These are phyloP conservation scores for Cyberlindnera xishuangbannaensis DNA, from an alignment of 805 yeast genomes.

Conservation along the genomic window DNA sequence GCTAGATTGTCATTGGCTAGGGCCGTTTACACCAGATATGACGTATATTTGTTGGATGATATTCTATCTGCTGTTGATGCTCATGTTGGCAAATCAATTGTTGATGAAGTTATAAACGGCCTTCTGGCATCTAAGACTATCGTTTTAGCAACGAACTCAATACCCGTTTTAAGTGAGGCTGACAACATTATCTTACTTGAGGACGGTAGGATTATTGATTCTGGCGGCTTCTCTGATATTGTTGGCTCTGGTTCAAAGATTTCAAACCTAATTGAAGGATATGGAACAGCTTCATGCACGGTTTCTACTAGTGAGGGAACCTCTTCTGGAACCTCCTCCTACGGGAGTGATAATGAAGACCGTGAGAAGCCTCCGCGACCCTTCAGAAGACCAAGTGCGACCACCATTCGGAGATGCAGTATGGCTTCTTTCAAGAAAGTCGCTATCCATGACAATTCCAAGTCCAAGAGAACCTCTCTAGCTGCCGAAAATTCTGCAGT, in stretches of 20 bases:
- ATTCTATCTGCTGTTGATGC: conserved; percentile 69
- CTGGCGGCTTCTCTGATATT: conserved; percentile 52
- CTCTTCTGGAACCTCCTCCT: conserved; percentile 12
- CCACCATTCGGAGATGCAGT: conserved; percentile 41
- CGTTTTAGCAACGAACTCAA: conserved; percentile 80
- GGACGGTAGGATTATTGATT: conserved; percentile 62
- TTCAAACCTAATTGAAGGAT: conserved; percentile 50
- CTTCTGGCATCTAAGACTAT: conserved; percentile 67
- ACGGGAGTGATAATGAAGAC: neutral
- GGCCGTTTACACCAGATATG: conserved; percentile 59
- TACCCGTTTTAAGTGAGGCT: conserved; percentile 73
- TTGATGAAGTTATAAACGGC: conserved; percentile 74
- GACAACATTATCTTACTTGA: conserved; percentile 61
- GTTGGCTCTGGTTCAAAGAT: conserved; percentile 42
- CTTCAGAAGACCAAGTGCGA: conserved; percentile 2
- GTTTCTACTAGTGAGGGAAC: conserved; percentile 34
- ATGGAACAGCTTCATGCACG: too few relatives aligned
- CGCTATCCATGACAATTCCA: conserved; percentile 28
- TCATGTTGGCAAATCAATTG: conserved; percentile 74
- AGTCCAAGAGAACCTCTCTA: conserved; percentile 37
- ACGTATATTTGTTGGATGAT: conserved; percentile 58
- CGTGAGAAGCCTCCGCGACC: conserved; percentile 6
- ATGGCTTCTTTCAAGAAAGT: conserved; percentile 50
- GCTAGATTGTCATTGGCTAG: conserved; percentile 62
- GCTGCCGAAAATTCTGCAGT: conserved; percentile 47